Conservation (phyloP, 371 early-diverging fungal genomes). For the Mucor indicus region DNA sequence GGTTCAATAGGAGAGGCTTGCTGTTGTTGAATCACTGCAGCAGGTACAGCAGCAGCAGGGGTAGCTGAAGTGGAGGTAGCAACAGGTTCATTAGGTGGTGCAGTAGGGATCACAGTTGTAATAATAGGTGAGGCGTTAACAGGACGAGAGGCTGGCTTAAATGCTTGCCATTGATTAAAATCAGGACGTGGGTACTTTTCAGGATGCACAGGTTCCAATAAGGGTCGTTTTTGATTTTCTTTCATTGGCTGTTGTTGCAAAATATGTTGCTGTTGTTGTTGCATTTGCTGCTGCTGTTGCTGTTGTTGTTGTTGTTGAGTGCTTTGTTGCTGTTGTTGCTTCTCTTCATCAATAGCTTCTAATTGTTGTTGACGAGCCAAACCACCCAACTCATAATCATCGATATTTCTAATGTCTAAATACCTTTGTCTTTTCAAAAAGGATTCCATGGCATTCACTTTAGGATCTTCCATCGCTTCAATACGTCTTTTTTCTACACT, state of each 20-base stretch:
- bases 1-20: constrained; percentile 9
- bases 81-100: constrained; percentile 2
- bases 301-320: neutral
- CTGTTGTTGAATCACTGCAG: neutral
- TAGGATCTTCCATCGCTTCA: constrained; percentile 56
- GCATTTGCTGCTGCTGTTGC: constrained; percentile 3
- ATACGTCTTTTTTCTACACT: constrained; percentile 74
- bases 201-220: constrained; percentile 69
- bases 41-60: neutral
- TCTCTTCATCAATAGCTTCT: neutral
- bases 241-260: neutral
- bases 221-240: constrained; percentile 42
- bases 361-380: constrained; percentile 2
- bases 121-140: constrained; percentile 7
- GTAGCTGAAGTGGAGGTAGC: constrained; percentile 1
- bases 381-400: constrained; percentile 53
- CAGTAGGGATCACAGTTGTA: constrained; percentile 3
- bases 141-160: constrained; percentile 57
- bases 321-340: neutral
- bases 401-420: constrained; percentile 57
- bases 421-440: constrained; percentile 68
- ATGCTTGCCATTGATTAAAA: constrained; percentile 69
- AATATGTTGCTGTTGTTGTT: constrained; percentile 2
- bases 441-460: constrained; percentile 39
- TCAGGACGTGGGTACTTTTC: constrained; percentile 79